phyloP scores from a whole-genome alignment of 1,284 basidiomycete genomes.

The Stereum hirsutum region DNA sequence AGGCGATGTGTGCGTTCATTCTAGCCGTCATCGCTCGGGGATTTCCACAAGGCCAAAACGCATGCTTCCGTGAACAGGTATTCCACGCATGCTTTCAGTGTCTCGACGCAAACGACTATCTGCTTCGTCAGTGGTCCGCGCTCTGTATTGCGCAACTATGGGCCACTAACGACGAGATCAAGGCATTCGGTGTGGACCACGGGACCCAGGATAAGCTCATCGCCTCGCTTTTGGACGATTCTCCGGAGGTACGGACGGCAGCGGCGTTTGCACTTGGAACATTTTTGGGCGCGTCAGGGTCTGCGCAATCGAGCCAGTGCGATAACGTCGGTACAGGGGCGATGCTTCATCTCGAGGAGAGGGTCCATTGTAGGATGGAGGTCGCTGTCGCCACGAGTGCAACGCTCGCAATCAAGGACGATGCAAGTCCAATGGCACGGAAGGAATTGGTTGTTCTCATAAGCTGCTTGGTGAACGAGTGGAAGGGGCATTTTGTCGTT shows the following conservation, averaged over 20 bases:
- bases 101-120: constrained; percentile 84
- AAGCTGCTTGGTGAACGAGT: constrained; percentile 91
- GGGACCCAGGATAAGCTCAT: constrained; percentile 86
- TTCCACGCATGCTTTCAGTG: constrained; percentile 87
- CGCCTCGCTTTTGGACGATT: constrained; percentile 76
- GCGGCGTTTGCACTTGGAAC: constrained; percentile 91
- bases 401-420: constrained; percentile 78
- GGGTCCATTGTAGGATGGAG: constrained; percentile 73
- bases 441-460: constrained; percentile 92
- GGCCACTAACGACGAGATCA: constrained; percentile 90
- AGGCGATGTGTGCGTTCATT: constrained; percentile 98
- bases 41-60: constrained; percentile 79
- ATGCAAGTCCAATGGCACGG: constrained; percentile 93
- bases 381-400: constrained; percentile 72
- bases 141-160: constrained; percentile 94
- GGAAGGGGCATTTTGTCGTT: constrained; percentile 92
- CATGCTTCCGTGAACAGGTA: constrained; percentile 79
- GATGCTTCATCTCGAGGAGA: constrained; percentile 75
- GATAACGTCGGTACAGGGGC: constrained; percentile 85
- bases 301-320: constrained; percentile 48
- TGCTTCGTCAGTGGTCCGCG: constrained; percentile 91
- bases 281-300: constrained; percentile 86
- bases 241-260: constrained; percentile 89
- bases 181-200: constrained; percentile 75
- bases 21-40: constrained; percentile 89